Evolutionary conservation across 2,329 filamentous ascomycete genomes (phyloP).

Genomic region (Trichoderma aggressivum): DNA sequence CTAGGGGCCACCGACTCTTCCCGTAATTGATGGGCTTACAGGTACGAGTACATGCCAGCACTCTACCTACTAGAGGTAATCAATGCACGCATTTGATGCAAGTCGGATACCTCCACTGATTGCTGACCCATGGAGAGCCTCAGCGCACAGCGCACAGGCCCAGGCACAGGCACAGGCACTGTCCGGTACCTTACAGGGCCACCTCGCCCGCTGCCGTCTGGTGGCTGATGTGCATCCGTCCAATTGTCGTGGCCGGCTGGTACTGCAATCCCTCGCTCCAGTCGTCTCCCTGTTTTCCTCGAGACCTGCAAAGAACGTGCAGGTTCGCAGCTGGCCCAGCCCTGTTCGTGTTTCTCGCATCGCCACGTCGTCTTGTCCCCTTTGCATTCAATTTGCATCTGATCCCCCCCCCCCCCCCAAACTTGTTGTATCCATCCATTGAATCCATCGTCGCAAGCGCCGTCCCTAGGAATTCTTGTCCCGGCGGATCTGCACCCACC

Average conservation of each 20-base stretch:
- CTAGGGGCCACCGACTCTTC: slow-evolving; percentile 7
- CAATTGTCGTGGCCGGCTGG: background rate
- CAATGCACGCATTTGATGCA: too few species aligned
- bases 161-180: background rate
- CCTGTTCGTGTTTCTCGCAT: background rate
- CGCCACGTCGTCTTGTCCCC: background rate
- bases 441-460: slow-evolving; percentile 6
- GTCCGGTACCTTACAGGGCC: background rate
- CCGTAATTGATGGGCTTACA: background rate
- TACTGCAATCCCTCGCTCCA: background rate
- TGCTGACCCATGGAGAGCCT: background rate
- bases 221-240: too few species aligned
- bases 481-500: slow-evolving; percentile 12
- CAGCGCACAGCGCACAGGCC: background rate
- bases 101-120: background rate
- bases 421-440: too few species aligned
- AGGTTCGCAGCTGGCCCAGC: background rate
- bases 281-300: background rate
- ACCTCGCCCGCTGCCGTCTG: background rate
- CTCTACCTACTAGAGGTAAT: too few species aligned
- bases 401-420: too few species aligned
- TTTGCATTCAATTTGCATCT: too few species aligned
- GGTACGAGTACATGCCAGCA: background rate
- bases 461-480: slow-evolving; percentile 10
- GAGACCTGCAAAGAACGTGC: background rate